These are phyloP conservation scores for Eimeria acervulina DNA, from an alignment of 169 alveolate genomes.

Conservation along the genomic window DNA sequence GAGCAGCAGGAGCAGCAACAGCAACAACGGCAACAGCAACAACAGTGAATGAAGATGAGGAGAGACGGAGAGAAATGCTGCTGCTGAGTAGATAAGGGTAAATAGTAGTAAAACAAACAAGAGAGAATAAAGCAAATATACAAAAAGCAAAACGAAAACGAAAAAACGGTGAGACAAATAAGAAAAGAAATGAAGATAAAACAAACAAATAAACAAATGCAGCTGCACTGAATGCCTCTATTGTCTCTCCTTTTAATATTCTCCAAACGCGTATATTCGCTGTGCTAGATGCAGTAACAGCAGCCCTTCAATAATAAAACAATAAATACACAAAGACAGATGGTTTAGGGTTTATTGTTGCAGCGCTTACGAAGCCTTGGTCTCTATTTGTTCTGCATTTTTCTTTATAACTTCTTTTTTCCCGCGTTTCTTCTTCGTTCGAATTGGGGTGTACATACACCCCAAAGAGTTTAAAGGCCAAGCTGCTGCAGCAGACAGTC, in stretches of 20 bases:
- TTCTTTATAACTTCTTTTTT: background rate
- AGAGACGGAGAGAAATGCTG: too few relatives aligned
- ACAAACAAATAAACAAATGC: too few relatives aligned
- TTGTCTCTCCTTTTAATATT: background rate
- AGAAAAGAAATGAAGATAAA: too few relatives aligned
- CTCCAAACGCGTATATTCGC: too few relatives aligned
- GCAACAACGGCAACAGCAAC: too few relatives aligned
- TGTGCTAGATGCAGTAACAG: background rate
- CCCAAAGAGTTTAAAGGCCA: background rate
- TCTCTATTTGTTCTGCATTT: slow-evolving; percentile 20
- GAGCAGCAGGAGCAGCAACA: too few relatives aligned
- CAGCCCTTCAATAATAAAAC: background rate
- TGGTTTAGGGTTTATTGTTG: background rate
- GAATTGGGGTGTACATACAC: slow-evolving; percentile 43
- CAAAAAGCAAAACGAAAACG: background rate
- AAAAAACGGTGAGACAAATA: too few relatives aligned
- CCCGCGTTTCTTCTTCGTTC: slow-evolving; percentile 48
- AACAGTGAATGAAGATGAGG: too few relatives aligned
- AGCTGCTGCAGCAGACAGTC: background rate
- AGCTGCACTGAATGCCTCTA: too few relatives aligned
- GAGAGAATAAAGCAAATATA: too few relatives aligned
- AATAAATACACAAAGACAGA: background rate
- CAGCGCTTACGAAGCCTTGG: slow-evolving; percentile 36
- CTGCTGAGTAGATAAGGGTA: too few relatives aligned
- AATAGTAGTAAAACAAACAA: too few relatives aligned